Percentiles rank a stretch among this genome's conserved stretches.
These are phyloP conservation scores for Boletellus deceptivus DNA, from an alignment of 1,284 basidiomycete species.

Conservation along the genomic window DNA sequence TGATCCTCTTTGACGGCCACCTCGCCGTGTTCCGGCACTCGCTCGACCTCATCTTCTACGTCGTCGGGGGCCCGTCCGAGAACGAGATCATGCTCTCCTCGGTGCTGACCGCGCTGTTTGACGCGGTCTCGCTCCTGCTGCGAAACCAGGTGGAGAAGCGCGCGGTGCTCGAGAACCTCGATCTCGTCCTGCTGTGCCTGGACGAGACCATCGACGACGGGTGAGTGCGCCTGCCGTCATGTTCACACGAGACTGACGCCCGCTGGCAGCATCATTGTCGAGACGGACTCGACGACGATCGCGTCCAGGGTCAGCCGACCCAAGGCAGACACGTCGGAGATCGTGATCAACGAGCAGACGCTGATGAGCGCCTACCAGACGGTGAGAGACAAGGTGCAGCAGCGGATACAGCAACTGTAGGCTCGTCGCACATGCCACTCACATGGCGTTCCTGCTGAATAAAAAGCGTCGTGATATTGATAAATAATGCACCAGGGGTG, in stretches of 20 bases:
- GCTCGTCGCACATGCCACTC: background rate
- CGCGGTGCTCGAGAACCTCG: conserved; percentile 91
- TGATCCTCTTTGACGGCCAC: conserved; percentile 90
- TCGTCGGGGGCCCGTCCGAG: conserved; percentile 85
- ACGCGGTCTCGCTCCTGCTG: conserved; percentile 83
- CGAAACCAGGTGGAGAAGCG: conserved; percentile 95
- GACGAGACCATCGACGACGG: conserved; percentile 99
- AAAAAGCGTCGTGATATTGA: background rate
- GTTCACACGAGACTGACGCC: conserved; percentile 10
- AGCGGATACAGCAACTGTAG: conserved; percentile 55
- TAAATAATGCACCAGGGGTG: background rate
- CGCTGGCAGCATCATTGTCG: conserved; percentile 82
- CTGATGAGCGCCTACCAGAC: conserved; percentile 90
- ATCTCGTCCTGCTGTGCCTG: conserved; percentile 88
- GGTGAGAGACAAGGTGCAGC: conserved; percentile 77
- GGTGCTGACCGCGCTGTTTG: conserved; percentile 82
- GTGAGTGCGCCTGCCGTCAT: conserved; percentile 49
- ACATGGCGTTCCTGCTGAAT: background rate
- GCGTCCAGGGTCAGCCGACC: conserved; percentile 93
- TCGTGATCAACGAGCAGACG: conserved; percentile 99
- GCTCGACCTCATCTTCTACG: conserved; percentile 94
- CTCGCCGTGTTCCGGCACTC: conserved; percentile 94
- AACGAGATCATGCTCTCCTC: conserved; percentile 96
- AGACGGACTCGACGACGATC: conserved; percentile 94
- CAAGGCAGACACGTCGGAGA: conserved; percentile 90